Evolutionary conservation across 257 asterid species (phyloP), one percentile per base, ranked within the genome.

Genomic region (Rhazya stricta): DNA sequence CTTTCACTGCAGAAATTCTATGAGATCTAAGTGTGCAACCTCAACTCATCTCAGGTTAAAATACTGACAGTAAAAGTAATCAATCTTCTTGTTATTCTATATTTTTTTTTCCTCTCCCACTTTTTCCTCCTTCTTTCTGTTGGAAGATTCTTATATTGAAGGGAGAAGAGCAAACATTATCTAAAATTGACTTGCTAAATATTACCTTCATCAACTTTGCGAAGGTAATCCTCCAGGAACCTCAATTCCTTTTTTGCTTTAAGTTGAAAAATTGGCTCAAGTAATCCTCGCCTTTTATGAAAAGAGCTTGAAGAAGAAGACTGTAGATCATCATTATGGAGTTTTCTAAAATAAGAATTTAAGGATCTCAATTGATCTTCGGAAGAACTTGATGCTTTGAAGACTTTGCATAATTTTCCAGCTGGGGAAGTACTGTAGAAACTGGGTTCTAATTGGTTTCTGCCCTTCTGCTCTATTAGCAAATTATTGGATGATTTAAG

Each of bases 361-460:
- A 92, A 83, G 45, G 89, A 84, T 69, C 86, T 81, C 81, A 87
- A 84, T 73, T 92, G 97, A 72, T 86, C 82, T 85, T 83, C 89
- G 19, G 80, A 60, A 77, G 84, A 76, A 60, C 81, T 78, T 69
- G 67, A 54, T 27, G 88, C 83, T 74, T 78, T 83, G 30, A 75
- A 62, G 37, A 58, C 78, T 58, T 77, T 71, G 84, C 81, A 69
- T 51, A 61, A 71, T 56, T 62, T 81, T 69, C 81, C 77, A 81
- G 58, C 86, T 34, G 72, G 83, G 3, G 77, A 73, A 66, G 39
- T 71, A 79, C 27, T 13, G 61, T 42, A 66, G 57, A 66, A 15
- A 51, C 50, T 42, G 50, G 69, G 29, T 68, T 54, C 72, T 8
- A 65, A 74, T 25, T 15, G 45, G 10, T 69, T 51, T 6, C 39